These are phyloP conservation scores for Vicia villosa DNA, from an alignment of 306 rosid species.

Conservation along the genomic window DNA sequence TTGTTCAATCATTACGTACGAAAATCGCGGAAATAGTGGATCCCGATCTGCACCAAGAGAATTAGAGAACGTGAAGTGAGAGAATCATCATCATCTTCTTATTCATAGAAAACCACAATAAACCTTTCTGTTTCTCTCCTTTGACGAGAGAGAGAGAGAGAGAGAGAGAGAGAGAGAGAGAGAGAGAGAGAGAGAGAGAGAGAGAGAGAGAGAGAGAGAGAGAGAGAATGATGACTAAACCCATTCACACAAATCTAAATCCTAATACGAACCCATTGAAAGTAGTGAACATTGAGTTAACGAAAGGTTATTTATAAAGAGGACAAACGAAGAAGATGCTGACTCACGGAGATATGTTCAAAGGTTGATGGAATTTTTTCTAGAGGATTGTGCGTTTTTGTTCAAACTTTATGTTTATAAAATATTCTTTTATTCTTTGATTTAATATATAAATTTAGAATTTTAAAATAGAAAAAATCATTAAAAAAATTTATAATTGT, in stretches of 20 bases:
- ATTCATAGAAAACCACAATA: no score
- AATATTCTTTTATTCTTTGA: neutral
- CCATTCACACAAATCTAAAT: no score
- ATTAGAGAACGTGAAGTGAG: slow-evolving; percentile 85
- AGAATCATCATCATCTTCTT: slow-evolving; percentile 9
- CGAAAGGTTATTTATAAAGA: slow-evolving; percentile 42
- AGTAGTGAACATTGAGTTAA: slow-evolving; percentile 31
- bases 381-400: no score
- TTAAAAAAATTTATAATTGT: no score
- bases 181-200: no score
- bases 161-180: no score
- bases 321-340: slow-evolving; percentile 30
- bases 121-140: slow-evolving; percentile 7
- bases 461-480: no score
- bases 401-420: neutral
- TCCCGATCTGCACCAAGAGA: slow-evolving; percentile 99
- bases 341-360: slow-evolving; percentile 38
- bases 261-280: slow-evolving; percentile 34
- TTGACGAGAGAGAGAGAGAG: neutral
- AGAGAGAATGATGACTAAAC: no score
- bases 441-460: no score
- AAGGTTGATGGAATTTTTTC: neutral
- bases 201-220: no score
- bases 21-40: slow-evolving; percentile 45
- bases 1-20: slow-evolving; percentile 18